Evolutionary conservation across 2,329 filamentous ascomycete species (phyloP), one percentile per base, ranked within the genome.

Genomic region (Aspergillus japonicus): DNA sequence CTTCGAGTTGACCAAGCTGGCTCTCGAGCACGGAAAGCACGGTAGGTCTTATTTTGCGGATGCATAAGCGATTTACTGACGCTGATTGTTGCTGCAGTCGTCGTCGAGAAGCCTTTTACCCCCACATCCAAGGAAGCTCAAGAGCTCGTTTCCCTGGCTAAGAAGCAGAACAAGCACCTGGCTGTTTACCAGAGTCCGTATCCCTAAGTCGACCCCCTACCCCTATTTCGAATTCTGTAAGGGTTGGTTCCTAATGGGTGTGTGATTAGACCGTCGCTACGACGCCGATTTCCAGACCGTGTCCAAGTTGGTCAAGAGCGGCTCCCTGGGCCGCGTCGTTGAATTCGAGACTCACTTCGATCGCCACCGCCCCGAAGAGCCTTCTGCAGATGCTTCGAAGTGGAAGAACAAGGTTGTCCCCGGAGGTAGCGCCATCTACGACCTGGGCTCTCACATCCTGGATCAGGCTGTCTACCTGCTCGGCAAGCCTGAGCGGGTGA

Each of bases 301-400:
- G 50, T 81, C 81, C 66, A 82, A 87, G 65, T 81, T 93, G 26
- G 69, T 92, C 39, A 75, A 77, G 12, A 80, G 83, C 31, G 84
- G 82, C 42, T 78, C 79, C 0, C 79, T 94, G 4, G 91, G 90
- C 56, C 83, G 89, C n/a, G 77, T 93, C 44, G 83, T 89, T 56
- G 90, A 94, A 76, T 91, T 89, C 69, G 86, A 92, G 74, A 89
- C 88, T 23, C 90, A 93, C 77, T 93, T 93, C 70, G 91, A 94
- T 74, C 86, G 90, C 19, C 88, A 89, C 77, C 84, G 87, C 19
- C 81, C 88, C 14, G 80, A 81, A 31, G 79, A 82, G 44, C 84
- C 86, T 5, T 65, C 74, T 0, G 61, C 71, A 21, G 63, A 69
- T 33, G 69, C 63, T 39, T 69, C 24, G 71, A 80, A 58, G 81